Evolutionary conservation across 208 protist genomes (phyloP), one percentile per base, ranked within the genome.

Genomic region (Sergeia podlipaevii): DNA sequence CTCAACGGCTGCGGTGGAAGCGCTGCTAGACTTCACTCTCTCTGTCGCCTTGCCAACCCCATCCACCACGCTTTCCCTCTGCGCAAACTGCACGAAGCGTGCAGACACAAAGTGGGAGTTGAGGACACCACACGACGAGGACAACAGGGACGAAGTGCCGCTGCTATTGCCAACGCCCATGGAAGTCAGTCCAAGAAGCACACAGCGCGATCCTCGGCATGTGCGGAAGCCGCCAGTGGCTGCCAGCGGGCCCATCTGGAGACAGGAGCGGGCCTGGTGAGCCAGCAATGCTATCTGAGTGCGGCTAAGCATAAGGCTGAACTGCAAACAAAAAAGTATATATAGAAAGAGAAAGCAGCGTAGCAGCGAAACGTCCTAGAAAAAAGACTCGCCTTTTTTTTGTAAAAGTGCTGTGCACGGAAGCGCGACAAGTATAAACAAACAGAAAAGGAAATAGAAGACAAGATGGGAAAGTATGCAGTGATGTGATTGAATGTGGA

Each of bases 51-150:
- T 85, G 67, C 90, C 90, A 23, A 92, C 68, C 20, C 85, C 80
- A n/a, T 52, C 28, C 36, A 88, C 21, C 26, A 78, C 87, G 6
- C 77, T 71, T 18, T 70, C 80, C 4, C 75, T 85, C 21, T 89
- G 80, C 47, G 87, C 75, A 38, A 74, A 92, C 67, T 92, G 85
- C 23, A 87, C 75, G 36, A 23, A 33, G 17, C 76, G 70, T 32
- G 15, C 27, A 44, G 20, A 28, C 27, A 50, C 2, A 10, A 60
- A 3, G 33, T n/a, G 5, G 4, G 17, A 10, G 10, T n/a, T 15
- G 11, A 38, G 33, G 15, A 38, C 11, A 38, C 11, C 11, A 38
- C 11, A 15, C 33, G 33, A 15, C 33, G 33, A 15, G 39, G n/a
- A 45, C 6, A 17, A 21, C 39, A n/a, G 8, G 6, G 44, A 49